phyloP scores from a whole-genome alignment of 805 yeast species.

The Candida alai region DNA sequence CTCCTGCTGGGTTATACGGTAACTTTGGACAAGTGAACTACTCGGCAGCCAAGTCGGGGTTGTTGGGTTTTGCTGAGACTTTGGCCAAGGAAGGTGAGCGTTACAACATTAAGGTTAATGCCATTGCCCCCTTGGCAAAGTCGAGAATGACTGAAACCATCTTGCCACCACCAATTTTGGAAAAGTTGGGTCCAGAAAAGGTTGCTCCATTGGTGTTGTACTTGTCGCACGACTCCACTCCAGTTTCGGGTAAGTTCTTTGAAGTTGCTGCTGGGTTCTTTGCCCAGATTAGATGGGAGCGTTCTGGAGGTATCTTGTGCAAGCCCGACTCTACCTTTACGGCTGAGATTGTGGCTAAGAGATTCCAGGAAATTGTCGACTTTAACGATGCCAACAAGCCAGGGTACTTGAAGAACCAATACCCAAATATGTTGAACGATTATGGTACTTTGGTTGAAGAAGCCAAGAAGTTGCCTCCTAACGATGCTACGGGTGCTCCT shows the following conservation, averaged over 20 bases:
- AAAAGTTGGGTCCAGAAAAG: conserved; percentile 78
- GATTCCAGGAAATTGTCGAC: conserved; percentile 59
- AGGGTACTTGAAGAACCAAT: conserved; percentile 47
- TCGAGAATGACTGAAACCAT: conserved; percentile 94
- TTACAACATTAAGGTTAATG: conserved; percentile 78
- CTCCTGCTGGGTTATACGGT: conserved; percentile 96
- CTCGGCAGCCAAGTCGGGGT: conserved; percentile 86
- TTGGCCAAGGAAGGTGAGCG: conserved; percentile 90
- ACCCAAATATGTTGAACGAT: conserved; percentile 73
- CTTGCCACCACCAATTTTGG: conserved; percentile 80
- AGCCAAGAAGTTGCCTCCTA: conserved; percentile 47
- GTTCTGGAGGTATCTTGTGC: conserved; percentile 82
- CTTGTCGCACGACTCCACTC: conserved; percentile 60
- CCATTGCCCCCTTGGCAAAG: conserved; percentile 92
- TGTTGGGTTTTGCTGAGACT: conserved; percentile 90
- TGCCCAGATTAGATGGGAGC: conserved; percentile 92
- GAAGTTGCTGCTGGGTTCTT: conserved; percentile 95
- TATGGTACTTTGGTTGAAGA: conserved; percentile 57
- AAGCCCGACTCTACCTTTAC: conserved; percentile 75
- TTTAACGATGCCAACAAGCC: conserved; percentile 57
- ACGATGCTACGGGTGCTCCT: conserved; percentile 40
- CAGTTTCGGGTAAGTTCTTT: conserved; percentile 70
- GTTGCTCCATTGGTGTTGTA: conserved; percentile 88
- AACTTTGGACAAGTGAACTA: conserved; percentile 96
- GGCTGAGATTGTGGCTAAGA: conserved; percentile 75